Conservation (phyloP, 306 rosid genomes). For the Pyrus betulifolia region DNA sequence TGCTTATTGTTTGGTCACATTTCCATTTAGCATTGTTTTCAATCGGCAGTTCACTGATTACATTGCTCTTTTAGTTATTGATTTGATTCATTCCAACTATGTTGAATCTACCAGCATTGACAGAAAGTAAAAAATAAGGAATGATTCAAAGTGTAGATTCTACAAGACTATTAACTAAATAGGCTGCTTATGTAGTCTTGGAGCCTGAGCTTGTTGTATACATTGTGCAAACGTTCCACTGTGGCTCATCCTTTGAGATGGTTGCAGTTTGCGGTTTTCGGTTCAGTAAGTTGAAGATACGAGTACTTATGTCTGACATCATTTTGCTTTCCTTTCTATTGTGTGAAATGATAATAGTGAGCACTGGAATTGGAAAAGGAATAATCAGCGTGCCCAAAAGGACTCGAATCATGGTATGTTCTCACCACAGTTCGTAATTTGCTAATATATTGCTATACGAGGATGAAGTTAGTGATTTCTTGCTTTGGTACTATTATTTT, state of each 20-base stretch:
- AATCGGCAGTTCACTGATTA: neutral
- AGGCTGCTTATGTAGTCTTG: neutral
- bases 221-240: constrained; percentile 4
- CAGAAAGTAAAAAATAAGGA: neutral
- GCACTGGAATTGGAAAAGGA: constrained; percentile 58
- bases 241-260: neutral
- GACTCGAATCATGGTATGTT: constrained; percentile 39
- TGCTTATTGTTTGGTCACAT: neutral
- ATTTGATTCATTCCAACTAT: too few species aligned
- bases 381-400: constrained; percentile 33
- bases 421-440: neutral
- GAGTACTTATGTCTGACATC: constrained; percentile 8
- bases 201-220: neutral
- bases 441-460: neutral
- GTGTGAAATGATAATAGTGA: constrained; percentile 28
- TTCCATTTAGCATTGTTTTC: neutral
- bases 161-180: neutral
- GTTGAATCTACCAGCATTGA: neutral
- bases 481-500: constrained; percentile 13
- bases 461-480: constrained; percentile 3
- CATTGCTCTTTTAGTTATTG: neutral
- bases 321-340: constrained; percentile 2
- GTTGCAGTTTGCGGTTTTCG: neutral
- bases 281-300: neutral
- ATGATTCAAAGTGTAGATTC: neutral